Conservation (phyloP, 441 rosid species). For the Brassica balearica region DNA sequence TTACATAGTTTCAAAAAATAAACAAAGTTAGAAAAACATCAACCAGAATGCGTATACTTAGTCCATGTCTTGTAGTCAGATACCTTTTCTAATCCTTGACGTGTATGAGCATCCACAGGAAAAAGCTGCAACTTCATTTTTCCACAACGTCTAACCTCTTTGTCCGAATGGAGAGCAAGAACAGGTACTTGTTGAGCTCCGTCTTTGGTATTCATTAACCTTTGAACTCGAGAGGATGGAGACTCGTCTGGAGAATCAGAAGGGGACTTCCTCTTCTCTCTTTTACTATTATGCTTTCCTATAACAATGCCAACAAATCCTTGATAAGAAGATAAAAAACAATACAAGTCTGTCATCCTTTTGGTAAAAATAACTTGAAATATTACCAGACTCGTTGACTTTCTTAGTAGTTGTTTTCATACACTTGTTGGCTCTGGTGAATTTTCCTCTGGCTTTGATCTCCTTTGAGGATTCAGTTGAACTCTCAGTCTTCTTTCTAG, state of each 20-base stretch:
- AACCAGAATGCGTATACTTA: background rate
- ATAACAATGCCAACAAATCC: conserved; percentile 6
- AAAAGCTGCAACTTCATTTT: conserved; percentile 90
- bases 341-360: background rate
- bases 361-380: background rate
- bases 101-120: conserved; percentile 71
- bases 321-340: background rate
- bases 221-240: no score
- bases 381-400: conserved; percentile 29
- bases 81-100: conserved; percentile 74
- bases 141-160: conserved; percentile 41
- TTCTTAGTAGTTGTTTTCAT: conserved; percentile 33
- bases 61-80: conserved; percentile 7
- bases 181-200: conserved; percentile 25
- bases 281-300: conserved; percentile 39
- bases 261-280: conserved; percentile 40
- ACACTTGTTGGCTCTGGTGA: conserved; percentile 30
- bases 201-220: background rate
- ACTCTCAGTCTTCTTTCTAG: conserved; percentile 38
- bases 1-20: conserved; percentile 13
- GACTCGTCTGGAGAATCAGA: conserved; percentile 32
- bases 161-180: conserved; percentile 42
- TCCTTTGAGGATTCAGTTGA: conserved; percentile 34
- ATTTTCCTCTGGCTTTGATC: conserved; percentile 30
- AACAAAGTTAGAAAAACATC: conserved; percentile 6